Evolutionary conservation across 1,284 basidiomycete genomes (phyloP).

Genomic region (Testicularia cyperi): DNA sequence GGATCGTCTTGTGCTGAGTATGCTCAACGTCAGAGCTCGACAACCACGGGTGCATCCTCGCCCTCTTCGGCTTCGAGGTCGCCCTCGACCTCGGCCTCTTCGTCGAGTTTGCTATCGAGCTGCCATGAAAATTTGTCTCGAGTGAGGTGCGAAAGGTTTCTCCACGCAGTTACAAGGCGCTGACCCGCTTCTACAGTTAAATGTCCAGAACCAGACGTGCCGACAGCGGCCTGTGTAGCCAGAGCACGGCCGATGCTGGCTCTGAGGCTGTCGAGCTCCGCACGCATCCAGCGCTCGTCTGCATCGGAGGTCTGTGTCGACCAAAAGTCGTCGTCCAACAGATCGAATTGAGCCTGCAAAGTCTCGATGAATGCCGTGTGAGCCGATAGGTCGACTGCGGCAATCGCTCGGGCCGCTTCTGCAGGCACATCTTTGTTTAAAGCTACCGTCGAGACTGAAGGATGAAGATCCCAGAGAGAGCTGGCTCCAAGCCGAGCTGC

Average conservation of each 20-base stretch:
- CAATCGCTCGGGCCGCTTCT: too few species aligned
- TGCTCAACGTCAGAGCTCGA: constrained; percentile 22
- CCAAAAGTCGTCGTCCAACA: constrained; percentile 20
- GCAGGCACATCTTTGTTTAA: too few species aligned
- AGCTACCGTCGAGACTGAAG: too few species aligned
- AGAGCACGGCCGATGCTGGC: constrained; percentile 20
- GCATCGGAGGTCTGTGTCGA: constrained; percentile 1
- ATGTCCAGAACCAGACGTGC: not conserved
- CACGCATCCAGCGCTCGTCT: constrained; percentile 8
- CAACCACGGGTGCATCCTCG: constrained; percentile 35
- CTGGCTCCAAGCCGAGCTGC: constrained; percentile 30
- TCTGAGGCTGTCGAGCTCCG: constrained; percentile 14
- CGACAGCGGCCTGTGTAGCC: not conserved
- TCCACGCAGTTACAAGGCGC: constrained; percentile 27
- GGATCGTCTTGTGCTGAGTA: too few species aligned
- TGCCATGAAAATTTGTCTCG: constrained; percentile 14
- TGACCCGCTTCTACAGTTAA: not conserved
- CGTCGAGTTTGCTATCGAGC: constrained; percentile 20
- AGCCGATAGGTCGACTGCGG: too few species aligned
- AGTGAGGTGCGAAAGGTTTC: constrained; percentile 11
- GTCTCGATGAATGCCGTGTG: constrained; percentile 21
- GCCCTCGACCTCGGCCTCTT: constrained; percentile 28
- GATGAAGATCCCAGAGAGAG: constrained; percentile 19
- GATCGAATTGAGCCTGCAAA: constrained; percentile 4
- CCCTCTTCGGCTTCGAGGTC: constrained; percentile 29